phyloP scores from a whole-genome alignment of 345 rosid genomes.

The Populus alba region DNA sequence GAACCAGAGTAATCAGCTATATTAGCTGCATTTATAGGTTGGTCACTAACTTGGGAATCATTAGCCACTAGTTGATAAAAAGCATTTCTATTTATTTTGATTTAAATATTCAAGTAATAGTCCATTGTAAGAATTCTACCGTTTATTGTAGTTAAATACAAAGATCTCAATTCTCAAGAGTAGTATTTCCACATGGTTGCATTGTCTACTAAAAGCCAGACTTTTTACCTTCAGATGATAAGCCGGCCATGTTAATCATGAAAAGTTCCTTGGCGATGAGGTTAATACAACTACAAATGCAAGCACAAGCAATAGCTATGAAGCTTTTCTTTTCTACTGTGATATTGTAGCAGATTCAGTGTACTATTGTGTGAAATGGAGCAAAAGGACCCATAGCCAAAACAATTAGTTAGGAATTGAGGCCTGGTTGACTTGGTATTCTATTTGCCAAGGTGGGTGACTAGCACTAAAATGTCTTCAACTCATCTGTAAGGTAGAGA shows the following conservation, averaged over 20 bases:
- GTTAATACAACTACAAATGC: neutral
- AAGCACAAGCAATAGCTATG: neutral
- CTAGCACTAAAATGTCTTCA: neutral
- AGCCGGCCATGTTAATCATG: neutral
- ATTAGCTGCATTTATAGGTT: neutral
- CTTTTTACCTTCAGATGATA: neutral
- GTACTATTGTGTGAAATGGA: neutral
- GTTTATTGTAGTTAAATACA: neutral
- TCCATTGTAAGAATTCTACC: neutral
- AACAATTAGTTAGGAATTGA: neutral
- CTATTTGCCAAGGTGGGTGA: neutral
- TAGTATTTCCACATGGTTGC: neutral
- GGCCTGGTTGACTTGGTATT: neutral
- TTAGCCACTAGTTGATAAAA: neutral
- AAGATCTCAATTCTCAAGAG: neutral
- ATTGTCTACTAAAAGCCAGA: neutral
- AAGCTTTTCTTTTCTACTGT: neutral
- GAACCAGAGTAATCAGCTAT: neutral
- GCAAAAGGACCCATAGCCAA: neutral
- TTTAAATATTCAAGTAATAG: neutral
- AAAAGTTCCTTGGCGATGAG: neutral
- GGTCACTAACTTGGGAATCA: neutral
- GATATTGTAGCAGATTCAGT: neutral
- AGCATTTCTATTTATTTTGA: neutral
- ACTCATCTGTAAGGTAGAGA: neutral